Evolutionary conservation across 1,284 basidiomycete genomes (phyloP).

Genomic region (Heterobasidion parviporum): DNA sequence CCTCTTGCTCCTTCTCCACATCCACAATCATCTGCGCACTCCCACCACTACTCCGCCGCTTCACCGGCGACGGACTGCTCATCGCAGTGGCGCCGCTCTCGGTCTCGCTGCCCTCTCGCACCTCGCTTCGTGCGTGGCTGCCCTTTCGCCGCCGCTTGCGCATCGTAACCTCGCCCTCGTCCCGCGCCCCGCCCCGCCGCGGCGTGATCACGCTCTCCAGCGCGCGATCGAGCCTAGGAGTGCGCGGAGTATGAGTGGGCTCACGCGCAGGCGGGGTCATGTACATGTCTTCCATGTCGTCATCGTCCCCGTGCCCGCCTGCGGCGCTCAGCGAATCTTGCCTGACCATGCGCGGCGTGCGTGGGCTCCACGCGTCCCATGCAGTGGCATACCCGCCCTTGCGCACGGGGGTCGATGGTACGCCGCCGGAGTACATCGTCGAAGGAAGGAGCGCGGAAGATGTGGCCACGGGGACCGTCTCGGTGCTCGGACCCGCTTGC

Average conservation of each 20-base stretch:
- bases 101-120: background rate
- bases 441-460: conserved; percentile 13
- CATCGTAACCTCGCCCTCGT: conserved; percentile 10
- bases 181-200: background rate
- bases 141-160: conserved; percentile 8
- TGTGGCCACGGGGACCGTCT: background rate
- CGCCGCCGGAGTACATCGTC: conserved; percentile 6
- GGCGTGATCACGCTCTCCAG: conserved; percentile 1
- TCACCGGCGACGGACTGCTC: conserved; percentile 13
- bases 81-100: conserved; percentile 3
- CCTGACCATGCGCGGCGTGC: background rate
- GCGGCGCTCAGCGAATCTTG: conserved; percentile 2
- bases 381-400: background rate
- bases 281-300: conserved; percentile 11
- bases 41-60: conserved; percentile 3
- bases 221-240: background rate
- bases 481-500: background rate
- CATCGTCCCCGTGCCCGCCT: conserved; percentile 1
- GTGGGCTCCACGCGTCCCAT: background rate
- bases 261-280: conserved; percentile 4
- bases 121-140: conserved; percentile 3
- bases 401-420: background rate
- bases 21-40: background rate
- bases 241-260: conserved; percentile 5
- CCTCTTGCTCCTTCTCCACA: conserved; percentile 1